Evolutionary conservation across 495 filamentous ascomycete species (phyloP).

Genomic region (Hypoxylon subgilvum): DNA sequence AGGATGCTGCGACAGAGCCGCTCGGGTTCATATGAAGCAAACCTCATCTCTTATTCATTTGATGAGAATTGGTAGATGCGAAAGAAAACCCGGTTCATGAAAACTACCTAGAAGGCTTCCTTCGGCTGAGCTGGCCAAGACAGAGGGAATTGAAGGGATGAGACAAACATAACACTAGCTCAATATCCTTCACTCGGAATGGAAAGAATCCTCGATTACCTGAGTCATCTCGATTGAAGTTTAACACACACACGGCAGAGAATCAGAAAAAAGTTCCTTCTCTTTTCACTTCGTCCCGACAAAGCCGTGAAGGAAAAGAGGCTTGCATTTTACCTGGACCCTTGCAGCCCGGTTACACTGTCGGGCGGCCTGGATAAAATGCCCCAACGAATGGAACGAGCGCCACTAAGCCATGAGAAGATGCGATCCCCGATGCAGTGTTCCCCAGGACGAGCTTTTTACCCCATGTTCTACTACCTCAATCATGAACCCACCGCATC

Average conservation of each 20-base stretch:
- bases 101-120: too few relatives aligned
- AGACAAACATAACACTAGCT: too few relatives aligned
- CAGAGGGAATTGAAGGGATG: too few relatives aligned
- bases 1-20: too few relatives aligned
- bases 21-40: too few relatives aligned
- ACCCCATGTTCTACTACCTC: constrained; percentile 24
- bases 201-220: background rate
- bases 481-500: constrained; percentile 27
- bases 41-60: too few relatives aligned
- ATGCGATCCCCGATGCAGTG: constrained; percentile 19
- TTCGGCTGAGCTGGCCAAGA: too few relatives aligned
- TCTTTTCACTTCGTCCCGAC: constrained; percentile 18
- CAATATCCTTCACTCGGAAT: background rate
- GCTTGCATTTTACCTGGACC: constrained; percentile 28
- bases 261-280: background rate
- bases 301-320: constrained; percentile 9
- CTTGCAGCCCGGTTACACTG: constrained; percentile 22
- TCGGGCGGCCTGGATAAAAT: constrained; percentile 27
- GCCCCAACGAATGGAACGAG: constrained; percentile 7
- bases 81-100: too few relatives aligned
- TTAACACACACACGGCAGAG: background rate
- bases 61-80: too few relatives aligned
- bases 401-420: constrained; percentile 12
- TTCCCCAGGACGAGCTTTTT: background rate
- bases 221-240: too few relatives aligned